Evolutionary conservation across 768 basidiomycete genomes (phyloP), one percentile per base, ranked within the genome.

Genomic region (Lentinula sp.): DNA sequence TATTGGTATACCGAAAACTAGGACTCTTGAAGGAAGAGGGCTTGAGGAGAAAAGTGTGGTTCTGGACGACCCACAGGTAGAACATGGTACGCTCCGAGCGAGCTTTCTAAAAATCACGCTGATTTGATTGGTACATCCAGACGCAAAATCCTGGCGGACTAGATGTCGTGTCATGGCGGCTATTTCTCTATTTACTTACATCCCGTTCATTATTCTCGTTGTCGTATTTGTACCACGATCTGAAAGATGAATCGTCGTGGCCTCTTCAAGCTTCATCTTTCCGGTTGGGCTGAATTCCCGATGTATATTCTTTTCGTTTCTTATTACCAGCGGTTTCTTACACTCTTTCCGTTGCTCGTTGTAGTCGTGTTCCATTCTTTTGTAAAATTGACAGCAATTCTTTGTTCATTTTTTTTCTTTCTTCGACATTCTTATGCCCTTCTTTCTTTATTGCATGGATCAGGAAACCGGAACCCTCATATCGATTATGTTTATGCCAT

Each of bases 131-230:
- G n/a, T n/a, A 28, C 37, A 2, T 56, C 20, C 64, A 85, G 83
- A 85, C 65, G 82, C 82, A 28, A 73, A 71, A 58, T 71, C 72
- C 36, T 85, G 83, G 84, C 79, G 83, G 43, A 73, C 68, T 59
- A 79, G 83, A 49, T 84, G 82, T 68, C 83, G 84, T n/a, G 69
- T 83, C 63, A 79, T 83, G 81, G 67, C 77, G 23, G 71, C 64
- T 33, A 66, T 83, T 16, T 82, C 82, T 13, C 61, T 82, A 39
- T 63, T 85, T 67, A 84, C 82, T 28, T 85, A 85, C 66, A 69
- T 84, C 58, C 83, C 83, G 10, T 82, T 85, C 69, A 80, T 85
- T 66, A 69, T 83, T 61, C 76, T 81, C 62, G 70, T 84, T 62
- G 78, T 79, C 60, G 71, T 83, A 62, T 82, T 82, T 67, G 59